Conservation (phyloP, 164 flowering plant genomes). For the Cinnamomum chago region DNA sequence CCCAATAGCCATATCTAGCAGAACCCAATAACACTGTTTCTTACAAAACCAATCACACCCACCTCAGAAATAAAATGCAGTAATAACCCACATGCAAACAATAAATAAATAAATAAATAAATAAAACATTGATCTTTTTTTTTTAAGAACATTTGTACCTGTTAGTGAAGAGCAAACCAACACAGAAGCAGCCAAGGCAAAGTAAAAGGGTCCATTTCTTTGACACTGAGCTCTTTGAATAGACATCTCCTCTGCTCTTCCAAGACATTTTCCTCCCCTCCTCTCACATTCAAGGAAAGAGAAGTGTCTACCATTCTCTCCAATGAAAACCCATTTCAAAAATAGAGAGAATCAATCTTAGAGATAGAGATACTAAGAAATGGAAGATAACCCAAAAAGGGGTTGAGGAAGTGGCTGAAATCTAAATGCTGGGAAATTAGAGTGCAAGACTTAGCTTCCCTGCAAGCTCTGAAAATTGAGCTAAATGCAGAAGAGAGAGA, state of each 20-base stretch:
- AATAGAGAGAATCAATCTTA: not conserved
- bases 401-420: not conserved
- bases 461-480: not conserved
- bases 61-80: no score
- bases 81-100: not conserved
- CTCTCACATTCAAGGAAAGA: not conserved
- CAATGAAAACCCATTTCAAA: constrained; percentile 6
- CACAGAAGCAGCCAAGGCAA: constrained; percentile 63
- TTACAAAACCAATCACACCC: no score
- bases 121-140: no score
- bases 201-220: constrained; percentile 47
- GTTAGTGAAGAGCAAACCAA: constrained; percentile 67
- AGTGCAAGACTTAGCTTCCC: not conserved
- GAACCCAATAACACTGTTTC: no score
- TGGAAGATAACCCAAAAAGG: not conserved
- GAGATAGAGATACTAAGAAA: not conserved
- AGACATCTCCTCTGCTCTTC: constrained; percentile 43
- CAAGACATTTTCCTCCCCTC: constrained; percentile 29
- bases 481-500: not conserved
- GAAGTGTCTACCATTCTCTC: constrained; percentile 4
- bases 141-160: constrained; percentile 27
- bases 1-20: not conserved
- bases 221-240: constrained; percentile 32
- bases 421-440: no score
- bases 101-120: no score